Percentiles rank a stretch among this genome's conserved stretches.
These are phyloP conservation scores for Taiozyma sp. DNA, from an alignment of 1,139 yeast genomes.

Conservation along the genomic window DNA sequence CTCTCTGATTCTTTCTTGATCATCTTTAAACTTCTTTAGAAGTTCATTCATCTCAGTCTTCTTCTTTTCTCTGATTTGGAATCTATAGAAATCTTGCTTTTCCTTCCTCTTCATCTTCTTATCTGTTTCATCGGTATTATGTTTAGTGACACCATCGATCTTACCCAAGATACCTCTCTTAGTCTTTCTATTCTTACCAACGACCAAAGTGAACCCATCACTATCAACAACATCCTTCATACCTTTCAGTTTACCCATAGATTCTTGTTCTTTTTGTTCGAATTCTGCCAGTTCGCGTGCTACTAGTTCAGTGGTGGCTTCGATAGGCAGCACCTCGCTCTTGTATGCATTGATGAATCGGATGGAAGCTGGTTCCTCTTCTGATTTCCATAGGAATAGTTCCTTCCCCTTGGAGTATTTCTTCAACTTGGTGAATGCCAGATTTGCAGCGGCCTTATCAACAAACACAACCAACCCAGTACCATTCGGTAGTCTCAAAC, in stretches of 20 bases:
- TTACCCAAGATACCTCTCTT: slow-evolving; percentile 60
- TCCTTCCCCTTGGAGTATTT: slow-evolving; percentile 34
- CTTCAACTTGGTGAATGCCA: slow-evolving; percentile 61
- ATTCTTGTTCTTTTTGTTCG: slow-evolving; percentile 65
- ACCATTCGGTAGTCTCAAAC: slow-evolving; percentile 56
- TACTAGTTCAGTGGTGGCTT: slow-evolving; percentile 44
- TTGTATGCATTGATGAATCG: slow-evolving; percentile 28
- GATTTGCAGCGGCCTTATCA: slow-evolving; percentile 66
- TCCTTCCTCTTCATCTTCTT: slow-evolving; percentile 70
- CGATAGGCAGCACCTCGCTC: slow-evolving; percentile 22
- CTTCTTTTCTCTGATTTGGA: slow-evolving; percentile 92
- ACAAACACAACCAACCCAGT: slow-evolving; percentile 73
- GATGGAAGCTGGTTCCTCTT: slow-evolving; percentile 25
- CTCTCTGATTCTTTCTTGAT: slow-evolving; percentile 76
- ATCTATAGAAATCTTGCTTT: slow-evolving; percentile 89
- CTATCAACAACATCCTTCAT: slow-evolving; percentile 71
- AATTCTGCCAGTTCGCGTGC: slow-evolving; percentile 61
- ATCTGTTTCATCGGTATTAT: slow-evolving; percentile 23
- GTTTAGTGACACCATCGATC: slow-evolving; percentile 36
- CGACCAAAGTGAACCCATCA: slow-evolving; percentile 91
- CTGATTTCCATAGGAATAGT: slow-evolving; percentile 28
- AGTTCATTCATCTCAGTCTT: slow-evolving; percentile 89
- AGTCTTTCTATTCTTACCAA: slow-evolving; percentile 80
- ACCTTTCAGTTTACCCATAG: slow-evolving; percentile 51
- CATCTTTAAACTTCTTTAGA: slow-evolving; percentile 78